phyloP scores from a whole-genome alignment of 768 basidiomycete species.

The Pleurotus pulmonarius region DNA sequence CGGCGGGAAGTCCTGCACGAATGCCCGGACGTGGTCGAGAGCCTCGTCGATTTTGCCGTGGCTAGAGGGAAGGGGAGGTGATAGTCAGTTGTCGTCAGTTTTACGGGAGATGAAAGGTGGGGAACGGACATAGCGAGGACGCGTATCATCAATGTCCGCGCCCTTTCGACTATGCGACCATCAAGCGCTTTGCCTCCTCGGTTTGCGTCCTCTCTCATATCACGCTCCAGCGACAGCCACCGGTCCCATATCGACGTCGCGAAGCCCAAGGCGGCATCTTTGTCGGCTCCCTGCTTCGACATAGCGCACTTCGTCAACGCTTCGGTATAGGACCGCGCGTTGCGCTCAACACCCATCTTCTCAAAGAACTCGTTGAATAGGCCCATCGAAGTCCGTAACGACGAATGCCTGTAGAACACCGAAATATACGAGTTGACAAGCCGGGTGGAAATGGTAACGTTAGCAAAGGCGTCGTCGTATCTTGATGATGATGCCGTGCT shows the following conservation, averaged over 20 bases:
- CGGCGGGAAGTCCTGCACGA: slow-evolving; percentile 66
- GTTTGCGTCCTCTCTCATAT: slow-evolving; percentile 18
- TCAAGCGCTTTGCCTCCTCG: slow-evolving; percentile 23
- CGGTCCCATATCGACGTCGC: slow-evolving; percentile 63
- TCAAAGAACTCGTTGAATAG: slow-evolving; percentile 51
- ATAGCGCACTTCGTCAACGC: slow-evolving; percentile 64
- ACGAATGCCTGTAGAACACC: slow-evolving; percentile 57
- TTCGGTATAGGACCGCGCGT: slow-evolving; percentile 56
- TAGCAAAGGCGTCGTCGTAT: slow-evolving; percentile 40
- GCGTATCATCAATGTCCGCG: slow-evolving; percentile 67
- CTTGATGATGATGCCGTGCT: slow-evolving; percentile 6
- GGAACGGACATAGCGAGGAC: slow-evolving; percentile 54
- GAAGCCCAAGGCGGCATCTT: slow-evolving; percentile 44
- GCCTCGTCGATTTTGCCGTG: slow-evolving; percentile 48
- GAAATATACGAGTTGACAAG: slow-evolving; percentile 81
- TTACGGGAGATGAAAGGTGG: no score
- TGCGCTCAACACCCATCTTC: slow-evolving; percentile 36
- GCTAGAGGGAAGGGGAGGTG: slow-evolving; percentile 23
- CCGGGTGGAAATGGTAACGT: slow-evolving; percentile 54
- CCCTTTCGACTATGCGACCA: slow-evolving; percentile 60
- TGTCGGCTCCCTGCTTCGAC: slow-evolving; percentile 39
- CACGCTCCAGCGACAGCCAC: slow-evolving; percentile 52
- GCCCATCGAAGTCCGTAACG: slow-evolving; percentile 43
- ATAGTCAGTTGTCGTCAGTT: no score
- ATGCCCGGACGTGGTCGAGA: slow-evolving; percentile 52